Evolutionary conservation across 78 protist species (phyloP), one percentile per base, ranked within the genome.

Genomic region (Bigelowiella natans): DNA sequence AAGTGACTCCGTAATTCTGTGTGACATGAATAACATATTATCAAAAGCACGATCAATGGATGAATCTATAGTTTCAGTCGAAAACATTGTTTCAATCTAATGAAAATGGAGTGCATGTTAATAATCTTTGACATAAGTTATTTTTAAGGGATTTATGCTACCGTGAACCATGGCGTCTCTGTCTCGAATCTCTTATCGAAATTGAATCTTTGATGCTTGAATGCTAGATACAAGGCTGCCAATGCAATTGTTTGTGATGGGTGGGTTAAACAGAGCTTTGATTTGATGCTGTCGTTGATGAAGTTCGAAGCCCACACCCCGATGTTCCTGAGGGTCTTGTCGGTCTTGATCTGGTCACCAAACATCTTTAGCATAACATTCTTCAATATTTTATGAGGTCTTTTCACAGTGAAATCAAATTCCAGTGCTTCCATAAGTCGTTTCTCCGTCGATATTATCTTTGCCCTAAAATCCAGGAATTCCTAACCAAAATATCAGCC

Each of bases 281-380:
- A 94, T 39, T 95, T 90, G 87, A 94, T 39, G 1, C 92, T 82
- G 89, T 96, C 97, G 82, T 96, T 96, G 51, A 95, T 87, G 89
- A 93, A 95, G 89, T 94, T 95, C 96, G 96, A 95, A 0, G 96
- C 95, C 31, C 88, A 84, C 38, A 94, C 96, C 18, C 96, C 96
- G 0, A 95, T 39, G 2, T 93, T 93, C 73, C 18, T 51, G 7
- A 26, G 73, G n/a, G 85, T 90, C 30, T 73, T 63, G 51, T 18
- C 73, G 34, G 18, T 51, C 73, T 18, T 26, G 73, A 51, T 51
- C 73, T 18, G 73, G 18, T 26, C 7, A 51, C 73, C 73, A 51
- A 51, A 7, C 73, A 51, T 18, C 73, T 51, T 51, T 51, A 26
- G 34, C 73, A 18, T 51, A 18, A 18, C 7, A 7, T 18, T 18